Conservation (phyloP, 305 asterid genomes). For the Fraxinus sp. region DNA sequence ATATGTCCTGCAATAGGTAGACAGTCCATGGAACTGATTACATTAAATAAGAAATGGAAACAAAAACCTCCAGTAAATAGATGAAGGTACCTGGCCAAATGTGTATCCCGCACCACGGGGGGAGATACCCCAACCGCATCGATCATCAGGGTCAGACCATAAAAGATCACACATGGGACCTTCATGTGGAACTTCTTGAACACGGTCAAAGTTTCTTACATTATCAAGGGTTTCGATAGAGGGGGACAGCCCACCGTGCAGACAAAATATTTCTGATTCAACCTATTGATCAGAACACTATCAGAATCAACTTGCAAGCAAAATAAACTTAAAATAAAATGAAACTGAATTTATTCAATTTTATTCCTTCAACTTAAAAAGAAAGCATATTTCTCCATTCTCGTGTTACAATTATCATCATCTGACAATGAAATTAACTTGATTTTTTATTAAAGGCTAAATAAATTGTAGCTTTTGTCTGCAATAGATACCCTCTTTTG, state of each 20-base stretch:
- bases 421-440: background rate
- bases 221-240: conserved; percentile 89
- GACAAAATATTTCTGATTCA: conserved; percentile 93
- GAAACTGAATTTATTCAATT: background rate
- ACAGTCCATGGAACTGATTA: conserved; percentile 7
- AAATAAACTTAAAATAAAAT: background rate
- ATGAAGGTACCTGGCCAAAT: conserved; percentile 72
- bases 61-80: conserved; percentile 12
- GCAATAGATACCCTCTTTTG: background rate
- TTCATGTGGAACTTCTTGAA: conserved; percentile 98
- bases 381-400: background rate
- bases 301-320: conserved; percentile 10
- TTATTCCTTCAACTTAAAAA: background rate
- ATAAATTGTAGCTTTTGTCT: background rate
- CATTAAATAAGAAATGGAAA: conserved; percentile 12
- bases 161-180: conserved; percentile 97
- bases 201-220: conserved; percentile 92
- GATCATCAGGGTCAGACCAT: conserved; percentile 99
- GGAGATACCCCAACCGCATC: conserved; percentile 98
- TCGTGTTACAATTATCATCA: background rate
- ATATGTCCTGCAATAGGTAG: conserved; percentile 62
- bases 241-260: conserved; percentile 93
- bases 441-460: background rate
- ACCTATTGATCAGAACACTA: conserved; percentile 46
- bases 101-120: conserved; percentile 99